Conservation (phyloP, 2,329 filamentous ascomycete genomes). For the Bipolaris sorokiniana region DNA sequence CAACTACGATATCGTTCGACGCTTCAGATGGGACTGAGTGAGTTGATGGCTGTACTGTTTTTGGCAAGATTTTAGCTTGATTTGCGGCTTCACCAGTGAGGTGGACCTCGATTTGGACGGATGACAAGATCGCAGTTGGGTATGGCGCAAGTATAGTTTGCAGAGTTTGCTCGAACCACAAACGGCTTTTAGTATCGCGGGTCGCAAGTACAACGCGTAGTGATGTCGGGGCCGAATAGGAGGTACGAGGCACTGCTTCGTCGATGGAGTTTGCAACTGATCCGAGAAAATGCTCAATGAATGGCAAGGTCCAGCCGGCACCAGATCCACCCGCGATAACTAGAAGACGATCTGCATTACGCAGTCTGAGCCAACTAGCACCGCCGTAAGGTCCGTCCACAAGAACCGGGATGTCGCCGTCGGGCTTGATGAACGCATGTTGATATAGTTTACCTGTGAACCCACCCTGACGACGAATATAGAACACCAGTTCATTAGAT, state of each 20-base stretch:
- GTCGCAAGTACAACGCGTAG: conserved; percentile 47
- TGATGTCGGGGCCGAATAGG: conserved; percentile 5
- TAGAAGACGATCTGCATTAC: conserved; percentile 51
- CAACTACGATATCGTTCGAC: neutral
- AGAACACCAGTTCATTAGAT: conserved; percentile 57
- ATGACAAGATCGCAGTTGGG: conserved; percentile 15
- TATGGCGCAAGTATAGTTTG: conserved; percentile 34
- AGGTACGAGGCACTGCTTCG: neutral
- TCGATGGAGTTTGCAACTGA: neutral
- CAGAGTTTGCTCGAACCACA: conserved; percentile 48
- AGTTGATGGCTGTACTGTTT: neutral
- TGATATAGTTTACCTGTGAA: conserved; percentile 54
- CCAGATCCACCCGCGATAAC: conserved; percentile 64
- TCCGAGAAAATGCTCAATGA: conserved; percentile 50
- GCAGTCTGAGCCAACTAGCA: conserved; percentile 40
- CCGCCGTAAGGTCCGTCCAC: conserved; percentile 67
- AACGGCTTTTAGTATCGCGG: conserved; percentile 41
- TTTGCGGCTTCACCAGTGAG: conserved; percentile 33
- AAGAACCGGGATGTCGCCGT: conserved; percentile 52
- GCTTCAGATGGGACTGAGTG: neutral
- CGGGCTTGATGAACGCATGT: conserved; percentile 19
- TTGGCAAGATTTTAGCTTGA: conserved; percentile 3
- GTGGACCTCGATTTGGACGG: conserved; percentile 30
- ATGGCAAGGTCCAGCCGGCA: conserved; percentile 58
- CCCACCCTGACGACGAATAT: conserved; percentile 58